Base-by-base conservation (phyloP, 1,284 basidiomycete genomes). In the Mycena sp. region DNA sequence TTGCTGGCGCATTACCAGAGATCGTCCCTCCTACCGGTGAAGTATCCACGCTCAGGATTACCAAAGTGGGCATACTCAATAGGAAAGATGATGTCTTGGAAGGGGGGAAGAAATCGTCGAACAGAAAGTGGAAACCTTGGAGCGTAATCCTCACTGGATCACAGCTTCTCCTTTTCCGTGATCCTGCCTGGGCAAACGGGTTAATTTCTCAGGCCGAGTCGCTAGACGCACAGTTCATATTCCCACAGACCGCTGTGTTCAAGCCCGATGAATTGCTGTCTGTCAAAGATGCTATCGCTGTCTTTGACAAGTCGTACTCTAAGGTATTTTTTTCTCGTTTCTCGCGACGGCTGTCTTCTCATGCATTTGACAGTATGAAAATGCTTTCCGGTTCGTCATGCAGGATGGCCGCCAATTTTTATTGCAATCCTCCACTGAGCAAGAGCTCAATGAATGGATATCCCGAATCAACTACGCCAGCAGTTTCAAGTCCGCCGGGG, bases 391-490 rank as follows among this genome's bases (percentile, higher is more conserved):
- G 23, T 85, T 99, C 67, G 82, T 91, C 41, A 85, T 93, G 74
- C 82, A 87, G 4, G 87, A 91, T 68, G 88, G 91, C 17, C 89
- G 92, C 2, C 93, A 96, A 68, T 89, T 91, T 67, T 86, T 99
- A 29, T 81, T 99, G 44, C 93, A 95, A 73, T 86, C 93, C 4
- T 74, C 83, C 12, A 84, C 87, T 70, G 90, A 92, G 69, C 77
- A 81, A 51, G 93, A 96, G 67, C 87, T 95, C 83, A 93, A 97
- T 73, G 87, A 92, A 67, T 99, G 97, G 97, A 90, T 99, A 68
- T 86, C 91, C 32, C 85, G 88, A 45, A 95, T 99, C 75, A 99
- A 99, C 78, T 99, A 98, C 74, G 96, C 95, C 7, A 92, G 94
- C 64, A 85, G 93, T 9, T 99, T 98, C 86, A 95, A 91, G 76